Conservation (phyloP, 805 yeast species). For the Candida pini region DNA sequence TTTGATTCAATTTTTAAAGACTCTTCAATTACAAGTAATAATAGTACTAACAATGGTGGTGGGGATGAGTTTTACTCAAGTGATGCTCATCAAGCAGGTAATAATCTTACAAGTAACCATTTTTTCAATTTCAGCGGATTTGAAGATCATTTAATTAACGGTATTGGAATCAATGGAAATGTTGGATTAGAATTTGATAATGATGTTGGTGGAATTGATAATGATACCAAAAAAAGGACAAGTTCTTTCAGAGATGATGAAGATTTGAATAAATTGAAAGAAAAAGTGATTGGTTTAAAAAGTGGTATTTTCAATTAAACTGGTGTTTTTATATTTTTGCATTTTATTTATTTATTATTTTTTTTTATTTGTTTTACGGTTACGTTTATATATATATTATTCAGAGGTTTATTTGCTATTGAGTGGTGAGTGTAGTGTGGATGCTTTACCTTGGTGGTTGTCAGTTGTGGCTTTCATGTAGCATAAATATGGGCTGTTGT, state of each 20-base stretch:
- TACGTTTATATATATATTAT: too few relatives aligned
- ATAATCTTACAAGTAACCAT: background rate
- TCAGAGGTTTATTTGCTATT: too few relatives aligned
- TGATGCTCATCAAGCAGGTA: background rate
- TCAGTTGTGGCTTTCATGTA: too few relatives aligned
- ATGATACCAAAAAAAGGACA: constrained; percentile 6
- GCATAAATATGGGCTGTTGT: too few relatives aligned
- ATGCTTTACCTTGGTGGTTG: too few relatives aligned
- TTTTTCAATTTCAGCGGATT: too few relatives aligned
- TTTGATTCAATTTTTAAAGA: constrained; percentile 10
- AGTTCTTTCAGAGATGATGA: constrained; percentile 25
- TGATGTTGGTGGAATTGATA: background rate
- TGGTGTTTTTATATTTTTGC: too few relatives aligned
- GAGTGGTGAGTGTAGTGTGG: too few relatives aligned
- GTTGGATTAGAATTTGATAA: background rate
- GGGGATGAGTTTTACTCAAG: too few relatives aligned
- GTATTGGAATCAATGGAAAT: background rate
- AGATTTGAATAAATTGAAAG: constrained; percentile 25
- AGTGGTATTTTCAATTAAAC: constrained; percentile 11
- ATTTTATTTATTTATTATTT: too few relatives aligned
- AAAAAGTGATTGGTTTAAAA: constrained; percentile 25
- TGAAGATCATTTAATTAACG: background rate
- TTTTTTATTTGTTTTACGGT: too few relatives aligned
- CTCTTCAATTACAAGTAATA: constrained; percentile 2
- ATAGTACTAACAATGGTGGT: background rate